These are phyloP conservation scores for Xylariaceae sp. DNA, from an alignment of 2,329 filamentous ascomycete species.

Conservation along the genomic window DNA sequence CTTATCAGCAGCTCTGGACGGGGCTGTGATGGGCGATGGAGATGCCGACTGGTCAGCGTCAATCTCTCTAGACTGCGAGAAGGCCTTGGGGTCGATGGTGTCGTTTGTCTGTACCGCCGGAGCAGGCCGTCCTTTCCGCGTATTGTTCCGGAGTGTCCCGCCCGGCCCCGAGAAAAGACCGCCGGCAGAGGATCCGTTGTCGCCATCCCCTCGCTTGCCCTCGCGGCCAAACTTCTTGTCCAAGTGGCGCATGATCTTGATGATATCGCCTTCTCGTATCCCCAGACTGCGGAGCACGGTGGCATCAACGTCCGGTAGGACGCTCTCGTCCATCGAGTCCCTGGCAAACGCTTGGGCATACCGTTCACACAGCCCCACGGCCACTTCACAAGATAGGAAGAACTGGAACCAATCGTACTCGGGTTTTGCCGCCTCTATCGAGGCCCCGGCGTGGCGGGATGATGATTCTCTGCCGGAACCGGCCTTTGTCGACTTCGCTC, in stretches of 20 bases:
- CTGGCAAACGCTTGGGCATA: constrained; percentile 83
- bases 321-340: constrained; percentile 94
- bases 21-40: constrained; percentile 23
- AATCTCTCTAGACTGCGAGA: constrained; percentile 54
- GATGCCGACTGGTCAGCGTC: constrained; percentile 32
- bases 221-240: constrained; percentile 72
- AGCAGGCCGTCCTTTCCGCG: constrained; percentile 80
- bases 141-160: constrained; percentile 89
- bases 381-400: constrained; percentile 86
- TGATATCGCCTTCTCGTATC: constrained; percentile 91
- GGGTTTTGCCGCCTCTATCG: constrained; percentile 56
- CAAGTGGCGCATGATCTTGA: constrained; percentile 85
- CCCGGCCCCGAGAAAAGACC: constrained; percentile 89
- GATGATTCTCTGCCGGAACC: constrained; percentile 19
- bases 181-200: constrained; percentile 51
- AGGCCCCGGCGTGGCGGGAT: constrained; percentile 46
- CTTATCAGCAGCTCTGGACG: constrained; percentile 25
- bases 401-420: constrained; percentile 99
- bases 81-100: constrained; percentile 78
- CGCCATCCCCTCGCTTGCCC: constrained; percentile 50
- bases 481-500: constrained; percentile 33
- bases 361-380: constrained; percentile 85
- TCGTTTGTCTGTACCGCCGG: constrained; percentile 82
- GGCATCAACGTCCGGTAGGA: constrained; percentile 82
- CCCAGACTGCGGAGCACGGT: constrained; percentile 78